Base-by-base conservation (phyloP, 2,329 filamentous ascomycete species). In the Trichothecium roseum region DNA sequence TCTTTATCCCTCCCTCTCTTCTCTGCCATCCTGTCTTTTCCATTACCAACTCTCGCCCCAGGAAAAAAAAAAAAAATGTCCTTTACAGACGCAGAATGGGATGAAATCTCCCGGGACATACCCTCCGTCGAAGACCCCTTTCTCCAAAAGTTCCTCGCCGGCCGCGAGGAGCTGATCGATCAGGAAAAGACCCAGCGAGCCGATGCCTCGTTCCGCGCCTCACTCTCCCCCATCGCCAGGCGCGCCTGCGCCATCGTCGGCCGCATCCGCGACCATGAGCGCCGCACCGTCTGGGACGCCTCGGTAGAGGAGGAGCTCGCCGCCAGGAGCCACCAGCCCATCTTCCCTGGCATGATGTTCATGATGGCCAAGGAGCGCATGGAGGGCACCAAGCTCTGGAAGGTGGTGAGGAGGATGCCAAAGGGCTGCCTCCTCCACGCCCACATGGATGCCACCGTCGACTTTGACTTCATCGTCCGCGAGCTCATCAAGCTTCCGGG, bases 281-380 rank as follows among this genome's bases (percentile, higher is more conserved):
- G 79, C 49, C 64, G 69, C 35, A 79, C 75, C 3, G 64, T 89
- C 40, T 94, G 87, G 88, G 86, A 79, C 8, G 66, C 73, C 22
- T 71, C 75, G 31, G 74, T 82, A 34, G 82, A 89, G 48, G 78
- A 88, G 50, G 68, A 68, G 30, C 63, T 86, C 3, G 78, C 80
- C 4, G 70, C 73, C 43, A 62, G 74, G 37, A 63, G 59, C n/a
- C 56, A 76, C 46, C 70, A 75, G 41, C 74, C 77, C 45, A 64
- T 89, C 34, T 85, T 83, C 52, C 86, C 86, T 1, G 88, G 88
- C 9, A 94, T 94, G 81, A 91, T 94, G 83, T 95, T 94, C 59
- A 79, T 74, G 26, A 69, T 89, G 26, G 86, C 86, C 46, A 89
- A 87, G 57, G 73, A 78, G n/a, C 75, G 77, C 27, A 93, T 94